These are phyloP conservation scores for Gaertneriomyces semiglobifer DNA, from an alignment of 192 early-diverging fungal genomes.

Conservation along the genomic window DNA sequence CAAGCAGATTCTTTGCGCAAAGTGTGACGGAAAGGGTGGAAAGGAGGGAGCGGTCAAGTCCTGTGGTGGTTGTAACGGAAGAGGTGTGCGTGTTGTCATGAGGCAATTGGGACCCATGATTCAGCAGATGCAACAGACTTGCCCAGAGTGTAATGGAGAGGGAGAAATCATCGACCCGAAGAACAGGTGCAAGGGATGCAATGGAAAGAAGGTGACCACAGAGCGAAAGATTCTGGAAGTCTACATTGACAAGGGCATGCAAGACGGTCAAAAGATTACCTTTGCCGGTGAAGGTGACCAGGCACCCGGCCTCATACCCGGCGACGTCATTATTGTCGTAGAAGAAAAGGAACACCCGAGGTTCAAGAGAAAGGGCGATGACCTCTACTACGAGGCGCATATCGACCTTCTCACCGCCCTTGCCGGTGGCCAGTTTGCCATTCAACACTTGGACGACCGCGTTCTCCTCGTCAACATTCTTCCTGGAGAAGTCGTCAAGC, in stretches of 20 bases:
- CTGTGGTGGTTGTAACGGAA: conserved; percentile 82
- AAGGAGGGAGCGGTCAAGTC: conserved; percentile 83
- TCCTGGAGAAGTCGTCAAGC: conserved; percentile 93
- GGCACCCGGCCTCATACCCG: conserved; percentile 87
- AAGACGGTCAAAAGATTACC: conserved; percentile 89
- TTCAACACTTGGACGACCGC: conserved; percentile 92
- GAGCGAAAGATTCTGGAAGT: conserved; percentile 97
- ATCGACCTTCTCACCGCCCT: conserved; percentile 94
- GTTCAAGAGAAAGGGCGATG: conserved; percentile 91
- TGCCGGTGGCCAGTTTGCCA: conserved; percentile 88
- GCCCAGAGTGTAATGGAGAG: conserved; percentile 82
- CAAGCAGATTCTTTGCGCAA: conserved; percentile 86
- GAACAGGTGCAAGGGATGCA: conserved; percentile 86
- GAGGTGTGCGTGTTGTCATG: conserved; percentile 84
- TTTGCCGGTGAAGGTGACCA: conserved; percentile 97
- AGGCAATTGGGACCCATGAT: conserved; percentile 99
- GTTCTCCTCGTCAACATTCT: conserved; percentile 82
- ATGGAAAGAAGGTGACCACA: conserved; percentile 78
- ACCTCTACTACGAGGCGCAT: conserved; percentile 87
- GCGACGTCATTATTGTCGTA: conserved; percentile 95
- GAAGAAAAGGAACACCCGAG: conserved; percentile 92
- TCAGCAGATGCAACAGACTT: conserved; percentile 99
- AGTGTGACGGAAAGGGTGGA: conserved; percentile 94
- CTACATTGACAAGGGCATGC: conserved; percentile 97
- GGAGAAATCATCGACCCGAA: conserved; percentile 90